Base-by-base conservation (phyloP, 2,329 filamentous ascomycete genomes). In the Aspergillus aculeatus region DNA sequence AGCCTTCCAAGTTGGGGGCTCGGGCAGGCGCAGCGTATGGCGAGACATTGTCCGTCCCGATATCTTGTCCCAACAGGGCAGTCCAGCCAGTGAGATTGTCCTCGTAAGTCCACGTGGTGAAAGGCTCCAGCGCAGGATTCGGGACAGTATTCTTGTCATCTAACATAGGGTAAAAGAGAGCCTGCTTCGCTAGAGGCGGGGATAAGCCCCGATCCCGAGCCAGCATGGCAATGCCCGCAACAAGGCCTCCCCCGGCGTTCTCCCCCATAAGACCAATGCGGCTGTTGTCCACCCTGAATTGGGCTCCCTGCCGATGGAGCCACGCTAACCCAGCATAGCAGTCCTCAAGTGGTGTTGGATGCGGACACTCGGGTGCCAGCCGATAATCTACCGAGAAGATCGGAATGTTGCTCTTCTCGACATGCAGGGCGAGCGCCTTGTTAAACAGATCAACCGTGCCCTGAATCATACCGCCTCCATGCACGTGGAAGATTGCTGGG, bases 261-360 rank as follows among this genome's bases (percentile, higher is more conserved):
- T 89, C 89, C 12, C 88, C 88, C 1, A 83, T 86, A 9, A 88
- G 77, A 7, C 85, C 80, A 52, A 90, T 78, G 50, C 79, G 79
- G 47, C 80, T 71, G 1, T 80, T 79, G 66, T 89, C 84, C 56
- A 89, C 79, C 44, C 81, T 79, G 49, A 88, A 81, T 50, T 86
- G 82, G 29, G 77, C 76, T 0, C 85, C 84, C 56, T 86, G 80
- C 2, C 78, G 75, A 49, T 82, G 80, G 29, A 89, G 77, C 69
- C 88, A 87, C n/a, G 87, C 69, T 9, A 89, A 71, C 0, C 86
- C 84, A 62, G 89, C 86, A 29, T 85, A 83, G 48, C 84, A 84
- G 69, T 90, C 88, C 64, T 90, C 86, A 0, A 89, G 81, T 0
- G 86, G 83, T 0, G 83, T 83, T 0, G 87, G 87, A 68, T 88